Base-by-base conservation (phyloP, 2,329 filamentous ascomycete genomes). In the Shiraia sp. region DNA sequence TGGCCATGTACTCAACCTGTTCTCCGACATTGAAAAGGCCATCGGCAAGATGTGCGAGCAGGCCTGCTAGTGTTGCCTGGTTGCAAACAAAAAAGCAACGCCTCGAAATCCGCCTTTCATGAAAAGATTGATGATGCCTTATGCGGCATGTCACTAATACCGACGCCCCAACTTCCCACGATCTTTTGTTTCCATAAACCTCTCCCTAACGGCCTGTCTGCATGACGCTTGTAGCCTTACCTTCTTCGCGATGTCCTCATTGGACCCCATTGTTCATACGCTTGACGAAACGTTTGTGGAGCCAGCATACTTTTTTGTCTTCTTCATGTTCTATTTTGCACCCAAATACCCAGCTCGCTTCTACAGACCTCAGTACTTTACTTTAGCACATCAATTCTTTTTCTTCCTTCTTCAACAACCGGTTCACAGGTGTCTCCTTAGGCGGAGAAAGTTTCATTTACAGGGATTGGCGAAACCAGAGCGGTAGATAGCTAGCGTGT, bases 11-110 rank as follows among this genome's bases (percentile, higher is more conserved):
- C 59, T 72, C 19, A 69, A 62, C 38, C 59, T 72, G 3, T 72
- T 72, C 45, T 66, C 65, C 8, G 69, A 72, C 45, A 72, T 72
- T 31, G 69, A 72, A 38, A 65, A 66, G 44, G 70, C 69, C 16
- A 69, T 72, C 34, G 66, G 66, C 33, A 62, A 68, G 50, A 70
- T 72, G 69, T 72, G 69, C 55, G 69, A 72, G 48, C 65, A 68
- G 50, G 53, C 65, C 16, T 69, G 63, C 55, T 70, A 45, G 57
- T 53, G 17, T 34, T 22, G 26, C 14, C 13, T 47, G 42, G 36
- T 43, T 42, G 49, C n/a, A n/a, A n/a, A n/a, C n/a, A n/a, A n/a
- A n/a, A n/a, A n/a, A 44, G 49, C 32, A 35, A 28, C 32, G 13
- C 15, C 33, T 45, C 43, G 32, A 37, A 23, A 32, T 32, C 14